phyloP scores from a whole-genome alignment of 768 basidiomycete genomes.

The Cystofilobasidium macerans region DNA sequence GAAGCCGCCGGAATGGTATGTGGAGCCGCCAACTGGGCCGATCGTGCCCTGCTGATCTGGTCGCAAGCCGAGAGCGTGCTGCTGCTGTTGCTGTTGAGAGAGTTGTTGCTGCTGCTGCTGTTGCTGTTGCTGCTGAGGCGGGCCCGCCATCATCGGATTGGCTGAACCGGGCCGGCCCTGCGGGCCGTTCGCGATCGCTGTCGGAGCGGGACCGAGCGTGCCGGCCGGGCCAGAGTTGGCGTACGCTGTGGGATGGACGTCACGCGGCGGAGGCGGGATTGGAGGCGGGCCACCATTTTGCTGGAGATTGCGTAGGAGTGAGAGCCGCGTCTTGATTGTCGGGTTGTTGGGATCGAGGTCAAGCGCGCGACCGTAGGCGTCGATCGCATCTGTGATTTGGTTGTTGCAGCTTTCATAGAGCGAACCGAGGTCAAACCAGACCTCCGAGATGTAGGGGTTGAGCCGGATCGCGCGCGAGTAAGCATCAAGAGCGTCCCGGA shows the following conservation, averaged over 20 bases:
- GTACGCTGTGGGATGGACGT: slow-evolving; percentile 92
- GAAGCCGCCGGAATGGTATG: background rate
- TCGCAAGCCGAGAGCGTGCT: background rate
- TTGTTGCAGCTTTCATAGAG: slow-evolving; percentile 98
- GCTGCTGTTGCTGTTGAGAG: background rate
- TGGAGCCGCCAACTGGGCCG: background rate
- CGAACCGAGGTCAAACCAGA: slow-evolving; percentile 94
- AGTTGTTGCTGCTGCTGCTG: too few species aligned
- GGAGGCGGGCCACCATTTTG: slow-evolving; percentile 58
- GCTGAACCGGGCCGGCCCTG: background rate
- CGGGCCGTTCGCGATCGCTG: background rate
- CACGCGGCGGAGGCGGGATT: slow-evolving; percentile 82
- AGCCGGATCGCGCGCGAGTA: slow-evolving; percentile 98
- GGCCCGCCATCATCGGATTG: background rate
- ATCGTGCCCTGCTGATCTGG: slow-evolving; percentile 2
- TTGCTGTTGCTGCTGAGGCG: too few species aligned
- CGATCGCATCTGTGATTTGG: slow-evolving; percentile 95
- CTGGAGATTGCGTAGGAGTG: slow-evolving; percentile 68
- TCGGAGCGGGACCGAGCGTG: slow-evolving; percentile 12
- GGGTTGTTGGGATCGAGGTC: slow-evolving; percentile 82
- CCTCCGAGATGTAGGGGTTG: slow-evolving; percentile 89
- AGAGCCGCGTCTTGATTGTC: slow-evolving; percentile 68
- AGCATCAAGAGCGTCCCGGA: slow-evolving; percentile 94
- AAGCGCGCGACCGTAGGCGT: slow-evolving; percentile 88
- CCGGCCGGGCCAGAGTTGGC: slow-evolving; percentile 39